phyloP scores from a whole-genome alignment of 805 yeast genomes.

The Myxozyma melibiosi region DNA sequence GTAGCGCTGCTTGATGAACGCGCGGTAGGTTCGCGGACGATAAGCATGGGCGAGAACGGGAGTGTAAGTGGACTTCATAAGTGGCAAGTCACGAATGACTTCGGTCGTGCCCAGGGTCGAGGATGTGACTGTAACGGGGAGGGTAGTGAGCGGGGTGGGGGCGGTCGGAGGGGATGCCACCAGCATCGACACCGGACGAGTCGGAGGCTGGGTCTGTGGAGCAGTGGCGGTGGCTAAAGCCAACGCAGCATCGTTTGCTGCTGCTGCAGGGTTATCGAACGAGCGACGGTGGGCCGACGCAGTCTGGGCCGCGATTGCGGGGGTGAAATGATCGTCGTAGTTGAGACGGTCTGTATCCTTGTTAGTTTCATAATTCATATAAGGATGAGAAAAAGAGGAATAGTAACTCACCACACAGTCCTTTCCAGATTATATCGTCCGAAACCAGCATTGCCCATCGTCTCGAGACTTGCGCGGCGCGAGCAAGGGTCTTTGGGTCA shows the following conservation, averaged over 20 bases:
- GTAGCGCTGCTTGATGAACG: constrained; percentile 47
- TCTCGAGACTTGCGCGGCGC: constrained; percentile 87
- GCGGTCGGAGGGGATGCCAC: constrained; percentile 25
- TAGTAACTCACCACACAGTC: constrained; percentile 41
- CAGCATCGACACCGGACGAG: constrained; percentile 1
- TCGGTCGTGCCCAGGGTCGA: constrained; percentile 17
- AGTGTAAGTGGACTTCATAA: constrained; percentile 41
- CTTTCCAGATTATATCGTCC: constrained; percentile 50
- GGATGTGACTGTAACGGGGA: constrained; percentile 12
- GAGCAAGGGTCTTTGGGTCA: constrained; percentile 79
- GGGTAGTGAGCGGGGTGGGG: constrained; percentile 8
- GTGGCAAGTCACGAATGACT: constrained; percentile 13
- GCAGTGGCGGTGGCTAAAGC: too few species aligned
- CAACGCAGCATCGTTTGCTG: too few species aligned
- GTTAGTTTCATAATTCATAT: neutral
- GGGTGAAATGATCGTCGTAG: constrained; percentile 1
- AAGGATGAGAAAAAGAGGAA: neutral
- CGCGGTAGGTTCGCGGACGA: constrained; percentile 44
- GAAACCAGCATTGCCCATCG: constrained; percentile 61
- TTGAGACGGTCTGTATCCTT: constrained; percentile 17
- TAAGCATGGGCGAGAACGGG: constrained; percentile 40
- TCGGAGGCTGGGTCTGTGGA: too few species aligned
- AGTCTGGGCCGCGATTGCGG: neutral
- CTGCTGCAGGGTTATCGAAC: neutral
- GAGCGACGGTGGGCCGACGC: neutral